Evolutionary conservation across 2,329 filamentous ascomycete genomes (phyloP).

Genomic region (Ophiostoma novo-ulmi): DNA sequence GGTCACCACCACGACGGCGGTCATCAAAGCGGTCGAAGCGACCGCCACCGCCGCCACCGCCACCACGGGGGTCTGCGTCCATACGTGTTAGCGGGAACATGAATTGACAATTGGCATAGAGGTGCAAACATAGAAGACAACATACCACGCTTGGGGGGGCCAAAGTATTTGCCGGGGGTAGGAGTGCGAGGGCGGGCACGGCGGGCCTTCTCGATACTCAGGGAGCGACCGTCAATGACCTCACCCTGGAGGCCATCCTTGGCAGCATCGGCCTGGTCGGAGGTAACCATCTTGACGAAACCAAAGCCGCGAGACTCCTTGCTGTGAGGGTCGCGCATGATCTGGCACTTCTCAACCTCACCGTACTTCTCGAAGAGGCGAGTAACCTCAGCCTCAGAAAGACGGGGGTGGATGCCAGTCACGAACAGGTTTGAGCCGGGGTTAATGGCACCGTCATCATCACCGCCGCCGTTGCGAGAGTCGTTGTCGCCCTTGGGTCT

Average conservation of each 20-base stretch:
- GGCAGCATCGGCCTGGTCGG: constrained; percentile 91
- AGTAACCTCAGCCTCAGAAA: constrained; percentile 83
- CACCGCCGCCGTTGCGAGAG: constrained; percentile 43
- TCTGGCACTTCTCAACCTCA: constrained; percentile 98
- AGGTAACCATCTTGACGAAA: constrained; percentile 97
- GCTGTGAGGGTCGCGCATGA: constrained; percentile 97
- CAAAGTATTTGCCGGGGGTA: constrained; percentile 98
- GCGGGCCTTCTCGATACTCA: constrained; percentile 98
- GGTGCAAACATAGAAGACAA: constrained; percentile 30
- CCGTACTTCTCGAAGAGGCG: constrained; percentile 98
- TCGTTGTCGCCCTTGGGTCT: constrained; percentile 46
- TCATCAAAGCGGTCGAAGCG: constrained; percentile 59
- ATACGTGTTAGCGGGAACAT: constrained; percentile 42
- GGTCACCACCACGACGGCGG: constrained; percentile 53
- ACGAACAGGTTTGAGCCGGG: constrained; percentile 98
- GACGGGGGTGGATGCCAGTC: constrained; percentile 90
- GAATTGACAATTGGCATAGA: background rate
- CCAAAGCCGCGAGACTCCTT: constrained; percentile 98
- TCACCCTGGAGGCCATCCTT: constrained; percentile 95
- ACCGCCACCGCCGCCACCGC: constrained; percentile 30
- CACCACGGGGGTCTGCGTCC: constrained; percentile 34
- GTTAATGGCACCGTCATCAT: constrained; percentile 78
- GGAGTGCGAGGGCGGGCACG: constrained; percentile 91
- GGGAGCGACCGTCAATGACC: constrained; percentile 85
- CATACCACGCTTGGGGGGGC: constrained; percentile 93